Evolutionary conservation across 257 asterid species (phyloP).

Genomic region (Jasminum sambac): DNA sequence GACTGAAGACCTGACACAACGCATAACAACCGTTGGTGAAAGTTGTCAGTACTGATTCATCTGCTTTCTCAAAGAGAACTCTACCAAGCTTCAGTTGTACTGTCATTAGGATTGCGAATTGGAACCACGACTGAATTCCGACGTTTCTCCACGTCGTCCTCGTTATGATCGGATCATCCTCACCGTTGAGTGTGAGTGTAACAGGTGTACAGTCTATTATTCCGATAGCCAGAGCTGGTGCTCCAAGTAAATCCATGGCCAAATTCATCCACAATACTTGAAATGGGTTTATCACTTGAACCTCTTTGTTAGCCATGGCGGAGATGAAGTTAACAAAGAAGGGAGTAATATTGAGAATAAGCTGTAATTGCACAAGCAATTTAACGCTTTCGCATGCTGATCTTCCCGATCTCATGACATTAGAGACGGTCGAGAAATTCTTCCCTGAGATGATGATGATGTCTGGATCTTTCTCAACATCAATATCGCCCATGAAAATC

Average conservation of each 20-base stretch:
- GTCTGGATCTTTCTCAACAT: slow-evolving; percentile 23
- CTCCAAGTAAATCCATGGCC: slow-evolving; percentile 33
- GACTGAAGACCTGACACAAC: slow-evolving; percentile 39
- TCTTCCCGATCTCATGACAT: slow-evolving; percentile 35
- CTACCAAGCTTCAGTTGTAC: slow-evolving; percentile 36
- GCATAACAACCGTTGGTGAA: slow-evolving; percentile 35
- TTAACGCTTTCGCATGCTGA: slow-evolving; percentile 26
- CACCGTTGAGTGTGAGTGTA: not conserved
- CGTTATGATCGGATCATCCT: slow-evolving; percentile 27
- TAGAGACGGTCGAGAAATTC: slow-evolving; percentile 22
- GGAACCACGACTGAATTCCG: slow-evolving; percentile 32
- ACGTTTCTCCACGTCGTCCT: slow-evolving; percentile 33
- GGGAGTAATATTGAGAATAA: slow-evolving; percentile 35
- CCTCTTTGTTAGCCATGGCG: slow-evolving; percentile 14
- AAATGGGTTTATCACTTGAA: slow-evolving; percentile 21
- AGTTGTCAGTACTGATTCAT: slow-evolving; percentile 20
- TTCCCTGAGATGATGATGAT: slow-evolving; percentile 12
- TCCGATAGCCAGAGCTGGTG: slow-evolving; percentile 29
- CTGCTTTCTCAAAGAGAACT: not conserved
- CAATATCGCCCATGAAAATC: slow-evolving; percentile 25
- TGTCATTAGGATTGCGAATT: slow-evolving; percentile 23
- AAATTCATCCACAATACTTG: slow-evolving; percentile 47
- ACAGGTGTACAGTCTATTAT: slow-evolving; percentile 5
- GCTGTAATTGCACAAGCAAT: slow-evolving; percentile 31
- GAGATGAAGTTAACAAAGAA: slow-evolving; percentile 35